Evolutionary conservation across 2,329 filamentous ascomycete genomes (phyloP), one percentile per base, ranked within the genome.

Genomic region (Cephalotrichum gorgonifer): DNA sequence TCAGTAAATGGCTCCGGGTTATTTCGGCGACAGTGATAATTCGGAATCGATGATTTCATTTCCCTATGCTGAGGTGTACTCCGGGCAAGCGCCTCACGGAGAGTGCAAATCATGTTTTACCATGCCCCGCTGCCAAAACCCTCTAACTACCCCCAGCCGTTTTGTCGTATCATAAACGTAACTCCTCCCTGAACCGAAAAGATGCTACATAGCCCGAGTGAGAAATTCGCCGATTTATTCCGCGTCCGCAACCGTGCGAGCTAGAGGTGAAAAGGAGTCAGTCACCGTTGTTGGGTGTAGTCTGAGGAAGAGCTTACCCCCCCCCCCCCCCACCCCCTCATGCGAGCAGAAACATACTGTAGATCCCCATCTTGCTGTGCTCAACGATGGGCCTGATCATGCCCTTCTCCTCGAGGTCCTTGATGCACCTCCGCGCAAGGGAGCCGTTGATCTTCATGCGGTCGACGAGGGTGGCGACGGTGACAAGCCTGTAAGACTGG

Each of bases 391-490:
- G 91, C 85, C 93, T 95, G 79, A 98, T 98, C 74, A 88, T 81
- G 64, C 91, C 93, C 83, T 90, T 93, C 81, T 94, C 88, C 85
- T 97, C 91, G 63, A 97, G 81, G 69, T 97, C 91, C 69, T 78
- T 78, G 60, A 97, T 78, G 73, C 88, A 91, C 76, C 81, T 78
- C 68, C 93, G 85, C 61, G 93, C 93, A 67, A 98, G 79, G 63
- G 88, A 95, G 68, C 93, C 94, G 80, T 98, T 98, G 81, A 98
- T 94, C 89, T 98, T 98, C 74, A 98, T 83, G 75, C 93, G 85
- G 77, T 98, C 93, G 82, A 98, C 93, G 67, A 98, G 89, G 64
- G 88, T 91, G 66, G 93, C 90, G 66, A 97, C 86, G 69, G 93
- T 97, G 77, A 98, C 89, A 73, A 98, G 89, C 69, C 93, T 89